Evolutionary conservation across 176 grass and related monocot genomes (phyloP).

Genomic region (Avena sativa): DNA sequence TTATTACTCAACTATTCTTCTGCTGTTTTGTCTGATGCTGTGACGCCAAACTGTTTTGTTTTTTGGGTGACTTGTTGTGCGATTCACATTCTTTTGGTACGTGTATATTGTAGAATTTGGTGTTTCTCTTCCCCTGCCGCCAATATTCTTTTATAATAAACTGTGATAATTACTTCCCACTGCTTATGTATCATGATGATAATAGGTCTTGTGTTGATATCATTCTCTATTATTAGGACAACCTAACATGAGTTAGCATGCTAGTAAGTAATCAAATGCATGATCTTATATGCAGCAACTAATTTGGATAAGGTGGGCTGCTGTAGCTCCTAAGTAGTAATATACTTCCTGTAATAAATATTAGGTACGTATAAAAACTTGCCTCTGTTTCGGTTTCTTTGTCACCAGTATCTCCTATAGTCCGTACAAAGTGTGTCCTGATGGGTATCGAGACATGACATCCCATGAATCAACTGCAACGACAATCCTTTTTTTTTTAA

Average conservation of each 20-base stretch:
- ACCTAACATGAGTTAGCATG: constrained; percentile 67
- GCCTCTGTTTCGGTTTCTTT: constrained; percentile 99
- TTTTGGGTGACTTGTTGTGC: constrained; percentile 3
- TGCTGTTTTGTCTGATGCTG: not conserved
- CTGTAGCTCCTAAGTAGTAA: constrained; percentile 23
- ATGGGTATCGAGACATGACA: constrained; percentile 87
- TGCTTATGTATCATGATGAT: no score
- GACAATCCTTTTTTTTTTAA: constrained; percentile 96
- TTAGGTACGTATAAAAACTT: constrained; percentile 39
- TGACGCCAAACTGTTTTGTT: not conserved
- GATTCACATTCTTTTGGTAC: not conserved
- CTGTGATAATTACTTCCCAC: not conserved
- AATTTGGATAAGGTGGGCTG: not conserved
- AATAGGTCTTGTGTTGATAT: constrained; percentile 78
- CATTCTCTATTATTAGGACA: constrained; percentile 91
- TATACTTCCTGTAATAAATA: not conserved
- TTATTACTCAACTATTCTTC: not conserved
- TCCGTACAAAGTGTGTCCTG: constrained; percentile 86
- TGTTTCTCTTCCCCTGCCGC: not conserved
- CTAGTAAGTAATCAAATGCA: constrained; percentile 22
- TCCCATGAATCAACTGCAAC: constrained; percentile 97
- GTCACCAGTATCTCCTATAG: constrained; percentile 93
- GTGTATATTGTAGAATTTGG: not conserved
- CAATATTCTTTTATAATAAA: not conserved
- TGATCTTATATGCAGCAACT: constrained; percentile 21